These are phyloP conservation scores for Phoenix dactylifera DNA, from an alignment of 176 grass and related monocot species.

Conservation along the genomic window DNA sequence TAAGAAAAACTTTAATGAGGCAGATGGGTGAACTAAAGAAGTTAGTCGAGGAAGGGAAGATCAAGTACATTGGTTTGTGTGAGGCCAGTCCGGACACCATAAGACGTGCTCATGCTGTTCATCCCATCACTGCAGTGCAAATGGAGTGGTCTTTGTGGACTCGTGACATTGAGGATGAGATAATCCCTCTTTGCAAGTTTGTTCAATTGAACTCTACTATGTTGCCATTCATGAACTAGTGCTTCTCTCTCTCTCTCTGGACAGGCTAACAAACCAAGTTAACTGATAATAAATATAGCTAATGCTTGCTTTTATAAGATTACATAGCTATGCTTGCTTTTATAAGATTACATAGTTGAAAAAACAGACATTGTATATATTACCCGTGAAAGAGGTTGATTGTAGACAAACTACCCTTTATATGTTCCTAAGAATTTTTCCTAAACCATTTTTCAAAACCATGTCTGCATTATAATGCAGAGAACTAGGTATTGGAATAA, in stretches of 20 bases:
- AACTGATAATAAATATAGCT: no score
- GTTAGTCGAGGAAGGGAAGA: slow-evolving; percentile 64
- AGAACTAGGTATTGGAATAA: slow-evolving; percentile 67
- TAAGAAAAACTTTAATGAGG: not conserved
- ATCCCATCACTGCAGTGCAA: slow-evolving; percentile 64
- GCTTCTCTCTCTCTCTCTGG: no score
- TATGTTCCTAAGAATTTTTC: no score
- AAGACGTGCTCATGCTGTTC: slow-evolving; percentile 57
- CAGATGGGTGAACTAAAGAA: slow-evolving; percentile 81
- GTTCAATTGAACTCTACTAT: not conserved
- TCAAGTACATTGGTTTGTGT: slow-evolving; percentile 67
- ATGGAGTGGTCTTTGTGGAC: slow-evolving; percentile 81
- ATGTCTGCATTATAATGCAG: slow-evolving; percentile 25
- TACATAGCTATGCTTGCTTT: no score
- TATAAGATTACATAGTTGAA: no score
- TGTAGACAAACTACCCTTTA: no score
- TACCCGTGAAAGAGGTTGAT: no score
- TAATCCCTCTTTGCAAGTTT: slow-evolving; percentile 85
- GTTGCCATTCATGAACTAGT: no score
- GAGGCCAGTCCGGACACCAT: slow-evolving; percentile 64
- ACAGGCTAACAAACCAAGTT: no score
- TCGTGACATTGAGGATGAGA: slow-evolving; percentile 68
- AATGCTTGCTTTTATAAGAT: no score
- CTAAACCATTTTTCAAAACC: no score
- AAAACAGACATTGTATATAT: no score